Base-by-base conservation (phyloP, 208 protist species). In the Trypanosoma brucei region DNA sequence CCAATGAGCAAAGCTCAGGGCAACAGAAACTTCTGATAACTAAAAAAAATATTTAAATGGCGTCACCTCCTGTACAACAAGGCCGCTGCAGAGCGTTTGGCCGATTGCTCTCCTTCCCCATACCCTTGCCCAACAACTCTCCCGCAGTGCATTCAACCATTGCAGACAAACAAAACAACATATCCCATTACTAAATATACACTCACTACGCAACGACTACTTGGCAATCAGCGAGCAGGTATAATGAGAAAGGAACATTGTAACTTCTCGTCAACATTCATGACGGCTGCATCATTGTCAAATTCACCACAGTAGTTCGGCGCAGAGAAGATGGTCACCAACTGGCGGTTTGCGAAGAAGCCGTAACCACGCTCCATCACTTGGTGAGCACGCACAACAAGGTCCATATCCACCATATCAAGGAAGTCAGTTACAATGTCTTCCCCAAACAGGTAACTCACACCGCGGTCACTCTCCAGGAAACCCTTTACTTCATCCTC, bases 341-440 rank as follows among this genome's bases (percentile, higher is more conserved):
- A 84, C 96, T 98, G 94, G n/a, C 98, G 86, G 56, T 97, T 96
- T 14, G 98, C 97, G 65, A 99, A 99, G 76, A 99, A 99, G 51
- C 98, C 97, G 73, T 99, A 99, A 4, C 97, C 97, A 49, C 98
- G 92, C 50, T 98, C 87, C 51, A 99, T 91, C 42, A 98, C 93
- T 78, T 99, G 98, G 77, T 99, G 98, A 4, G 98, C 99, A 37
- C 99, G 84, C 72, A 98, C 99, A 59, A 99, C 97, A 9, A 99
- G 84, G 71, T 99, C 98, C 62, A 99, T 95, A 70, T 99, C 97
- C 59, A 99, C 96, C 83, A 97, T 98, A 62, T 98, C 85, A 2
- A 99, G 76, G 72, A 99, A 99, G 55, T 97, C 86, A 33, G 85
- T 84, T 39, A 99, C 97, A 50, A 99, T 92, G 76, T 99, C 97